phyloP scores from a whole-genome alignment of 371 early-diverging fungal species.

The Batkoa obscura region DNA sequence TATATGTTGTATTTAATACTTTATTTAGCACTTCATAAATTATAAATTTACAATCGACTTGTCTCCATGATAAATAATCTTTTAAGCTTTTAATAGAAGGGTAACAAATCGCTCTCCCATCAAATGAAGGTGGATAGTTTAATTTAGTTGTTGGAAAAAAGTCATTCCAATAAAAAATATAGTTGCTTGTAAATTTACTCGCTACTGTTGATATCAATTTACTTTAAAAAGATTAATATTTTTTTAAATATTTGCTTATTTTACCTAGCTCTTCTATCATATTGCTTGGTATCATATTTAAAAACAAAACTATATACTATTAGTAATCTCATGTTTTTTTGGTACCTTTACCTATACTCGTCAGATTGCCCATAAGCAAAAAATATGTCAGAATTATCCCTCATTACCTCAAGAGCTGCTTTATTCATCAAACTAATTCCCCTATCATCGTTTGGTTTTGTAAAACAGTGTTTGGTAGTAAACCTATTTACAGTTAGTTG shows the following conservation, averaged over 20 bases:
- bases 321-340: not conserved
- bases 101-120: constrained; percentile 74
- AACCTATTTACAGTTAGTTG: constrained; percentile 28
- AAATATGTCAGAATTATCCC: constrained; percentile 56
- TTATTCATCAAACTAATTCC: constrained; percentile 74
- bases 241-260: not conserved
- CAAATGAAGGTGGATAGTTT: constrained; percentile 73
- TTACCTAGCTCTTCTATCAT: constrained; percentile 52
- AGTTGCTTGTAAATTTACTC: constrained; percentile 70
- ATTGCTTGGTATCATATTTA: constrained; percentile 39
- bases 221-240: constrained; percentile 12
- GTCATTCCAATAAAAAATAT: constrained; percentile 60
- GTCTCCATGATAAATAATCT: constrained; percentile 89
- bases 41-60: constrained; percentile 59
- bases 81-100: constrained; percentile 57
- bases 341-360: constrained; percentile 48
- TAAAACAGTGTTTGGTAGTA: constrained; percentile 58
- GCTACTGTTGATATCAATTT: constrained; percentile 74
- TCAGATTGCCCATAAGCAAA: constrained; percentile 89
- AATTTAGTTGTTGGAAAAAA: constrained; percentile 45
- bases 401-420: constrained; percentile 58
- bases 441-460: constrained; percentile 79
- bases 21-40: not conserved
- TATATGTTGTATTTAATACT: constrained; percentile 6
- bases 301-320: constrained; percentile 42